Conservation (phyloP, 208 protist genomes). For the Herpetomonas samuelpessoai region DNA sequence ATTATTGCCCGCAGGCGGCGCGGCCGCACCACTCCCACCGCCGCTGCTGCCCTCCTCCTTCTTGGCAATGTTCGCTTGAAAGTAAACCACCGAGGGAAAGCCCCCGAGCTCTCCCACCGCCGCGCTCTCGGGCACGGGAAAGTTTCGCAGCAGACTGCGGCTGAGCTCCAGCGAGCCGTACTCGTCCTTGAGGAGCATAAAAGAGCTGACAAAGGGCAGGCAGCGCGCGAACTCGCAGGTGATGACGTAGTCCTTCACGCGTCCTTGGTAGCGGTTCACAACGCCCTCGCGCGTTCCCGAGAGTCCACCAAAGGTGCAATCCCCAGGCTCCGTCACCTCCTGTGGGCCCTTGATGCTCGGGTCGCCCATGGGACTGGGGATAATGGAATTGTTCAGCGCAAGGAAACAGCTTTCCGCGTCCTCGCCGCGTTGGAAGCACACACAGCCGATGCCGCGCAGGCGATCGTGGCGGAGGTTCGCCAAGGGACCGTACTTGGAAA, state of each 20-base stretch:
- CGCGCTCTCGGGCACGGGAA: slow-evolving; percentile 10
- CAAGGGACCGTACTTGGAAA: slow-evolving; percentile 54
- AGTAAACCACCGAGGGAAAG: slow-evolving; percentile 16
- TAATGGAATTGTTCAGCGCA: slow-evolving; percentile 47
- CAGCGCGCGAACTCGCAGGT: slow-evolving; percentile 63
- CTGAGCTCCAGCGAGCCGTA: slow-evolving; percentile 32
- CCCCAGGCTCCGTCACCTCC: slow-evolving; percentile 7
- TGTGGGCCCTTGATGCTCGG: slow-evolving; percentile 6
- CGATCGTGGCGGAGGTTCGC: slow-evolving; percentile 46
- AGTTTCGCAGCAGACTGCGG: slow-evolving; percentile 31
- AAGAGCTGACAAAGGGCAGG: slow-evolving; percentile 56
- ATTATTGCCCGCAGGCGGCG: background rate
- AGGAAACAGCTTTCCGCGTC: slow-evolving; percentile 62
- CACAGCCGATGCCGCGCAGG: slow-evolving; percentile 53
- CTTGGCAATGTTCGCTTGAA: background rate
- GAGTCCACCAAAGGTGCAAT: slow-evolving; percentile 8
- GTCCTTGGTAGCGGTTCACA: background rate
- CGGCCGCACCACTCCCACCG: background rate
- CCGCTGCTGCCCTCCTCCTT: background rate
- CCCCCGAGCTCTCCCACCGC: slow-evolving; percentile 10
- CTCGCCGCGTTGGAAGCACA: slow-evolving; percentile 47
- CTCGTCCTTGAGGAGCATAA: slow-evolving; percentile 29
- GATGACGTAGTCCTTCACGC: slow-evolving; percentile 27
- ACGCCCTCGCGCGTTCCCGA: slow-evolving; percentile 1
- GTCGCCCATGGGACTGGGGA: slow-evolving; percentile 9